Percentiles rank a stretch among this genome's conserved stretches.
Evolutionary conservation across 352 stramenopile genomes (phyloP).

Genomic region (Globisporangium megalacanthum): DNA sequence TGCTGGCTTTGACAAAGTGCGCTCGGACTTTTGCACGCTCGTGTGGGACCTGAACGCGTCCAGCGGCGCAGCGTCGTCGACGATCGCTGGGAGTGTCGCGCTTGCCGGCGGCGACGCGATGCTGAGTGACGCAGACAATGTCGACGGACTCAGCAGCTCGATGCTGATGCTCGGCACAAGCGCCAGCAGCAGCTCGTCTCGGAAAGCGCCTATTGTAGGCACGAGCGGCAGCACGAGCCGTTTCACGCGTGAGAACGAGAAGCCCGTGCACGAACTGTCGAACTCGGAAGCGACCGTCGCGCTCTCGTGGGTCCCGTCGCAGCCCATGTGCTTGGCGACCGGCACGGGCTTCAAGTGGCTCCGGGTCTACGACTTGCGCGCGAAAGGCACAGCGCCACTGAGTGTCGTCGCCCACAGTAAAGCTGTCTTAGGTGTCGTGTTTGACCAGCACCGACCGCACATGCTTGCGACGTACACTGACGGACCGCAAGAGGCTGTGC

Average conservation of each 20-base stretch:
- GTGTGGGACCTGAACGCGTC: constrained; percentile 79
- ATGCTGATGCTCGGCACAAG: constrained; percentile 13
- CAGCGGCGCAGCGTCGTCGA: constrained; percentile 5
- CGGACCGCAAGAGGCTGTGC: constrained; percentile 71
- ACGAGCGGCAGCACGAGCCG: constrained; percentile 11
- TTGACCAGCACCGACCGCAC: constrained; percentile 75
- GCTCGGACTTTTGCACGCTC: constrained; percentile 79
- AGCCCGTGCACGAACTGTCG: constrained; percentile 71
- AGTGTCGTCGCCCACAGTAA: constrained; percentile 85
- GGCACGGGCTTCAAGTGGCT: constrained; percentile 88
- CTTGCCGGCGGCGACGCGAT: constrained; percentile 21
- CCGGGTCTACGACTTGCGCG: constrained; percentile 74
- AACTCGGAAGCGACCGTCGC: constrained; percentile 83
- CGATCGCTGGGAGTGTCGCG: constrained; percentile 17
- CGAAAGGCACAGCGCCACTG: constrained; percentile 40
- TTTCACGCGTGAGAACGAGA: constrained; percentile 32
- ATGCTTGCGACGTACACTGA: constrained; percentile 84
- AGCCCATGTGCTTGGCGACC: constrained; percentile 73
- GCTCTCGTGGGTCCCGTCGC: constrained; percentile 76
- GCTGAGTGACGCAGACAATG: constrained; percentile 20
- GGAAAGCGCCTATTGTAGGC: constrained; percentile 13
- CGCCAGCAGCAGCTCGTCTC: neutral
- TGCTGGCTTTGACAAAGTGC: constrained; percentile 83
- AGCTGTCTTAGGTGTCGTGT: constrained; percentile 73
- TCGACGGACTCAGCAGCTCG: constrained; percentile 15